Conservation (phyloP, 164 flowering plant genomes). For the Kalanchoe fedtschenkoi region DNA sequence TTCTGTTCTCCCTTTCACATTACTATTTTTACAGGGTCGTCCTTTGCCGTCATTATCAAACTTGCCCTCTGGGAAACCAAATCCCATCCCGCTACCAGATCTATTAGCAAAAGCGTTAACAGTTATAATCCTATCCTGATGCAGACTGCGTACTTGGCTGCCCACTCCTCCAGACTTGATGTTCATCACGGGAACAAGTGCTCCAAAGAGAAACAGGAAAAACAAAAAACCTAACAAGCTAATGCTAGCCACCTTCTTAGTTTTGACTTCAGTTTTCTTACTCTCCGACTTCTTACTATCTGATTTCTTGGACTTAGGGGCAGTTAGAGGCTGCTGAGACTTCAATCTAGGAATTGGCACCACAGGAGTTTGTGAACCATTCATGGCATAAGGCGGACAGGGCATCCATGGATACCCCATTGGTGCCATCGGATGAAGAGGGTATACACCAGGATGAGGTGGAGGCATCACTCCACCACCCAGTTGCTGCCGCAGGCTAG, state of each 20-base stretch:
- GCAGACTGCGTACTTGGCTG: constrained; percentile 13
- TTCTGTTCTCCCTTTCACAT: constrained; percentile 10
- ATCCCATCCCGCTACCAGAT: constrained; percentile 15
- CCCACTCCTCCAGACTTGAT: constrained; percentile 40
- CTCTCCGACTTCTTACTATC: constrained; percentile 32
- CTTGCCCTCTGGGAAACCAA: constrained; percentile 14
- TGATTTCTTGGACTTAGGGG: constrained; percentile 39
- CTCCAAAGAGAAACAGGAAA: constrained; percentile 64
- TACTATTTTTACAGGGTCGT: constrained; percentile 14
- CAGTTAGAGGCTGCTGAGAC: constrained; percentile 38
- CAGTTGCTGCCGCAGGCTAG: constrained; percentile 62
- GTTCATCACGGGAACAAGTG: constrained; percentile 55
- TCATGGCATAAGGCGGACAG: constrained; percentile 48
- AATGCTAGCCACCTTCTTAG: constrained; percentile 90
- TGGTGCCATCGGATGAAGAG: constrained; percentile 38
- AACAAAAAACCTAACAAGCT: constrained; percentile 81
- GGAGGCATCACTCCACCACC: constrained; percentile 32
- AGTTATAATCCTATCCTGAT: constrained; percentile 39
- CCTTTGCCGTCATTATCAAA: constrained; percentile 10
- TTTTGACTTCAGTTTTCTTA: constrained; percentile 43
- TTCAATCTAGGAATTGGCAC: constrained; percentile 93
- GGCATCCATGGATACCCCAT: constrained; percentile 84
- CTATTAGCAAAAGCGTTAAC: constrained; percentile 29
- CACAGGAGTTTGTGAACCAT: constrained; percentile 82
- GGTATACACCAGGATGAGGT: constrained; percentile 45